Evolutionary conservation across 225 moss, liverwort and hornwort genomes (phyloP).

Genomic region (Sphagnum tenellum): DNA sequence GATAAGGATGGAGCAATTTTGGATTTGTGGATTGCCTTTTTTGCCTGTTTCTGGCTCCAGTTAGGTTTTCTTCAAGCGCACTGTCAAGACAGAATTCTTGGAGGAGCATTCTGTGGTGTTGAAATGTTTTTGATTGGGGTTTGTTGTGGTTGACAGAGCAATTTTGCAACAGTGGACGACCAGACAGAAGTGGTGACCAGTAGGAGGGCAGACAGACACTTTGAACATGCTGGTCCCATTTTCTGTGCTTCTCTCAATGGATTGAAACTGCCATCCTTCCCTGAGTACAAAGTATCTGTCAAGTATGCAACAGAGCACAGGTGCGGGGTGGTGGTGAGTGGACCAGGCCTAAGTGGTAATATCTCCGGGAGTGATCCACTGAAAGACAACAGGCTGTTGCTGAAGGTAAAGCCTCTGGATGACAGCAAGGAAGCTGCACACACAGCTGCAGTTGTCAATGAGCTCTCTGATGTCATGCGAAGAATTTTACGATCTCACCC

Average conservation of each 20-base stretch:
- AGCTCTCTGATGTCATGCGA: conserved; percentile 77
- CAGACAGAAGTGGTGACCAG: conserved; percentile 27
- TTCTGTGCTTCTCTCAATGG: conserved; percentile 80
- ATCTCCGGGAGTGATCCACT: conserved; percentile 90
- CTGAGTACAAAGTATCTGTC: conserved; percentile 82
- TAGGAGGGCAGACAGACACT: conserved; percentile 90
- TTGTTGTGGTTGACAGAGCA: conserved; percentile 48
- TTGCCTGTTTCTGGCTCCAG: too few relatives aligned
- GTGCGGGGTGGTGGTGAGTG: conserved; percentile 97
- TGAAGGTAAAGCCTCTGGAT: conserved; percentile 65
- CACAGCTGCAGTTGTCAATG: conserved; percentile 82
- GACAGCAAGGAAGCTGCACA: conserved; percentile 65
- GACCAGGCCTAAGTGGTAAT: conserved; percentile 79
- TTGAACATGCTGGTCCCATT: conserved; percentile 85
- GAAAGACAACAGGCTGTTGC: conserved; percentile 71
- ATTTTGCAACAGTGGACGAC: conserved; percentile 64
- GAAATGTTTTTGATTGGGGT: background rate
- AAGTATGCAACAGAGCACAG: conserved; percentile 98
- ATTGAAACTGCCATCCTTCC: conserved; percentile 75
- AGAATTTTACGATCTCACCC: conserved; percentile 71
- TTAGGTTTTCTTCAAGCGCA: too few relatives aligned
- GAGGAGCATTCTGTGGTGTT: too few relatives aligned
- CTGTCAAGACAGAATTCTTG: too few relatives aligned
- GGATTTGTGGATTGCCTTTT: too few relatives aligned
- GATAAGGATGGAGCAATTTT: too few relatives aligned